Evolutionary conservation across 331 rosid genomes (phyloP), one percentile per base, ranked within the genome.

Genomic region (Cucumis variabilis): DNA sequence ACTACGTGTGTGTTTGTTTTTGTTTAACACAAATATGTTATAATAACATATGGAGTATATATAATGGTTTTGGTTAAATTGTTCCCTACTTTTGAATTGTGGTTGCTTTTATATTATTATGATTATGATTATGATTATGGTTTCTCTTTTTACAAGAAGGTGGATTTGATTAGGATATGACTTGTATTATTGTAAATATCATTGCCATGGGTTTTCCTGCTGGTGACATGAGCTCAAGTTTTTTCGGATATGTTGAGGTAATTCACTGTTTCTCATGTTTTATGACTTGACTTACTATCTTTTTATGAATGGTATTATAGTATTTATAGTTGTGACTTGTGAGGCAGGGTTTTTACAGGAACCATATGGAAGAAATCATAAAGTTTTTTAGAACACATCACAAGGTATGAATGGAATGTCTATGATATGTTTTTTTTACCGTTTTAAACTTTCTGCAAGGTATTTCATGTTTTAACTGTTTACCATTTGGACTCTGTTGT

Each of bases 141-240:
- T 11, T 63, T 9, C 46, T 68, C 73, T 44, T 68, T 16, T 77
- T 69, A 23, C 92, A 96, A 99, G 99, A 96, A 87, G 98, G 99
- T 48, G 99, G 96, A 86, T 97, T 96, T 91, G 99, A 97, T 92
- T 90, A 96, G 92, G 99, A 97, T 87, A 97, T 94, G 99, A 93
- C 99, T 82, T 97, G 96, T 86, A 97, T 97, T 92, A 97, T 99
- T 7, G 99, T 96, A 88, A 97, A 97, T 60, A 91, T 97, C 63
- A 97, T 97, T 88, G 99, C 99, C 63, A 97, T 97, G 99, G 99
- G 99, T 65, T 97, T 97, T 90, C 99, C 99, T 90, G 99, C 99
- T 69, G 99, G 99, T 25, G 98, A 97, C 89, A 90, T 96, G 98
- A 96, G 99, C 92, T 97, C 99, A 85, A 98, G 99, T 12, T 97